These are phyloP conservation scores for Diatrype stigma DNA, from an alignment of 2,329 filamentous ascomycete species.

Conservation along the genomic window DNA sequence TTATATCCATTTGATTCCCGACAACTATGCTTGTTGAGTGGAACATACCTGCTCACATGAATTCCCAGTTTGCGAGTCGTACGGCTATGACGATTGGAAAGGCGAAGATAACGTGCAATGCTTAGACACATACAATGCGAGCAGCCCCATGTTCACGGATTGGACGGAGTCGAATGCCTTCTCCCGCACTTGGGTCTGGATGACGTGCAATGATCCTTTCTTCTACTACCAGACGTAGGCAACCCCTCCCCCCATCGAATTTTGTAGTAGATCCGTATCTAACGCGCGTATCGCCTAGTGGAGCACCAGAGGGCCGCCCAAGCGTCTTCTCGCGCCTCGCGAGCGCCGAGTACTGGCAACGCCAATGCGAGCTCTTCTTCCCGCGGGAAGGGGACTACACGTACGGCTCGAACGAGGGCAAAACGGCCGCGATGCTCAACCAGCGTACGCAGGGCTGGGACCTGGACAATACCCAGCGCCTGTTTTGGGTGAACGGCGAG, in stretches of 20 bases:
- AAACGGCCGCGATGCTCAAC: conserved; percentile 47
- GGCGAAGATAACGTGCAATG: conserved; percentile 42
- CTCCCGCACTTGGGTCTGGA: conserved; percentile 56
- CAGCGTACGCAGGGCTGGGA: conserved; percentile 52
- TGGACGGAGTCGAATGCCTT: conserved; percentile 38
- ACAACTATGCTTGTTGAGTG: not conserved
- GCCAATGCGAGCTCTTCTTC: conserved; percentile 54
- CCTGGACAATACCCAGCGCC: conserved; percentile 44
- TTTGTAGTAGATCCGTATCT: not conserved
- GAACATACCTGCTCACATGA: too few species aligned
- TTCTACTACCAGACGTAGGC: conserved; percentile 51
- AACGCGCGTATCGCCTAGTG: conserved; percentile 24
- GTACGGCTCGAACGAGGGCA: conserved; percentile 41
- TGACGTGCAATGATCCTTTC: conserved; percentile 61
- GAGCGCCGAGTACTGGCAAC: conserved; percentile 47
- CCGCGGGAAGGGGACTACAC: conserved; percentile 45
- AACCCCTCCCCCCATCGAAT: not conserved
- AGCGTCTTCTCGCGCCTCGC: conserved; percentile 51
- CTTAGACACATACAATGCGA: conserved; percentile 48
- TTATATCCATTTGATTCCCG: not conserved
- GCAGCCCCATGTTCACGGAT: conserved; percentile 48
- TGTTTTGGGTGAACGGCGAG: conserved; percentile 56
- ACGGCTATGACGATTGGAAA: conserved; percentile 42
- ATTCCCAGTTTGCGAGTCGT: conserved; percentile 33
- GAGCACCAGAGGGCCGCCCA: conserved; percentile 39